Evolutionary conservation across 2,329 filamentous ascomycete genomes (phyloP), one percentile per base, ranked within the genome.

Genomic region (Tympanopsis confertula): DNA sequence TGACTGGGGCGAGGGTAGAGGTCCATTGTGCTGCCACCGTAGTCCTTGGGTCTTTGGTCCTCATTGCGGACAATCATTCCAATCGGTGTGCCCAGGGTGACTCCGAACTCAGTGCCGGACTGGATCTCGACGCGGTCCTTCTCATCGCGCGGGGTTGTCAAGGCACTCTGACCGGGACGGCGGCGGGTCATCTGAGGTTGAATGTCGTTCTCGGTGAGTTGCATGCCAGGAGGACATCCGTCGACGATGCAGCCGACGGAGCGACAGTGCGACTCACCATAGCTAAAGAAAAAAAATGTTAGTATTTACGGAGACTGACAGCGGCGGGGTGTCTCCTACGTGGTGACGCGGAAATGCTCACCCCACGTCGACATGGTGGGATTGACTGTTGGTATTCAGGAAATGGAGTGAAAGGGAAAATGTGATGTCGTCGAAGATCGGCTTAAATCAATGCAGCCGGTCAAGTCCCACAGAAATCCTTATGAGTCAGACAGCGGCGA

Each of bases 211-310:
- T 94, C 88, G 44, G 76, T 82, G 58, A 96, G 77, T 51, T 79
- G 67, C 70, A 96, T 81, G 51, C 86, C 85, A 13, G 91, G 88
- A 24, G 89, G 91, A 54, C 78, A 84, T 50, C 87, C 87, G 57
- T 96, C 89, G 61, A 96, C 81, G 52, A 96, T 95, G 66, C 86
- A 93, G 54, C 87, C 88, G 52, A 96, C 87, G 20, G 83, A 89
- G 52, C 80, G 82, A 67, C 89, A 93, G 65, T 95, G 89, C 40
- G 85, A 93, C 61, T 88, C 83, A 57, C 83, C 83, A 65, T 85
- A 85, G 54, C 76, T 77, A 56, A 37, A 39, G 20, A 20, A 15
- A 35, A 51, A 38, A 51, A 53, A 54, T 10, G 24, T 28, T n/a
- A n/a, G n/a, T n/a, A n/a, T n/a, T n/a, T n/a, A 26, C n/a, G 22